Evolutionary conservation across 108 stramenopile genomes (phyloP), one percentile per base, ranked within the genome.

Genomic region (Epithemia pelagica): DNA sequence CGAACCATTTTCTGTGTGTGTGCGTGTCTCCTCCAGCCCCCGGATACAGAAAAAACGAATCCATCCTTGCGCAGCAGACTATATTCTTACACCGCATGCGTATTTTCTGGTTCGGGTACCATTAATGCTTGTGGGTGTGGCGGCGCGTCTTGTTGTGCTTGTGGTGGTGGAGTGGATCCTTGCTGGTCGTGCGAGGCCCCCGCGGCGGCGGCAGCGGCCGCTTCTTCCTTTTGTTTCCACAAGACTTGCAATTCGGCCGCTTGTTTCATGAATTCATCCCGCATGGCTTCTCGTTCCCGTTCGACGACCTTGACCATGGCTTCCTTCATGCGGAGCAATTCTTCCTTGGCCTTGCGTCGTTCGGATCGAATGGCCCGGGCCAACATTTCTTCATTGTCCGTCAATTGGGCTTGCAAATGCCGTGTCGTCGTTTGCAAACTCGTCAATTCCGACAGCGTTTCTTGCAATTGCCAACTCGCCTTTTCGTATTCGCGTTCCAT

Each of bases 401-500:
- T 53, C 23, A 72, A 30, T 30, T 72, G 71, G 19, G 65, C 30
- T 57, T 72, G 67, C 53, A 72, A 52, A 30, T 72, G 65, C 27
- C 53, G 37, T 1, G 71, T 66, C 7, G 71, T 66, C 18, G 55
- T 25, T 52, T 58, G 21, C 22, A 72, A 28, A 2, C 10, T 46
- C 2, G 58, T 28, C 64, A 72, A 59, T 29, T 72, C 71, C 20
- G 57, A 54, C 55, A 51, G 31, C 59, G 71, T 53, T 53, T 66
- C 71, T 60, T 72, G 71, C 1, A 72, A 28, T 54, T 72, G 56
- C 58, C 54, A 59, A 54, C 59, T 66, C 20, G 71, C 58, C 30
- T 59, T 59, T 60, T 72, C 71, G 59, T 72, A 72, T 32, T 65
- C 71, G 15, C 30, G 27, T 53, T 72, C 71, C 58, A 61, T 46